phyloP scores from a whole-genome alignment of 1,139 yeast species.

The Hansenula sp. region DNA sequence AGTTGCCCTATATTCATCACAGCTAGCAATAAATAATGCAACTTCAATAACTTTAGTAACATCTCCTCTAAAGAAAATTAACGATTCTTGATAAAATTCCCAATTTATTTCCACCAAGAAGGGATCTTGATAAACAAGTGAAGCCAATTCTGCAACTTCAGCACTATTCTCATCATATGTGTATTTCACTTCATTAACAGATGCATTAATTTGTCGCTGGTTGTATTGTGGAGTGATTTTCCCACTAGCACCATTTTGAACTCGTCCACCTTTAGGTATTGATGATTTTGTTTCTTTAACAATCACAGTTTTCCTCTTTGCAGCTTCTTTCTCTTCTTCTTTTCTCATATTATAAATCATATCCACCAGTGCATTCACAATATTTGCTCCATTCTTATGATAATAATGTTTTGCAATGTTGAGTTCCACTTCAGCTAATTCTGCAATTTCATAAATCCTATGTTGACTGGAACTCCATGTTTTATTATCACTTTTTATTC shows the following conservation, averaged over 20 bases:
- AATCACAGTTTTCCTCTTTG: not conserved
- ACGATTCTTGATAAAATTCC: conserved; percentile 31
- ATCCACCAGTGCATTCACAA: conserved; percentile 10
- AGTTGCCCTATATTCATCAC: conserved; percentile 18
- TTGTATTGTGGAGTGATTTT: too few species aligned
- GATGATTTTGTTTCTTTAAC: not conserved
- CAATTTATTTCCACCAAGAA: conserved; percentile 13
- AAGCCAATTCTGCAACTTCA: conserved; percentile 13
- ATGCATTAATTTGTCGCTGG: not conserved
- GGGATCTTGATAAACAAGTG: conserved; percentile 8
- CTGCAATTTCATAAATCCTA: conserved; percentile 2
- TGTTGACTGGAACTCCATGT: not conserved
- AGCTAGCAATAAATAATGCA: conserved; percentile 25
- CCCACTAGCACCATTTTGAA: conserved; percentile 3
- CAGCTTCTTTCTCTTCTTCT: not conserved
- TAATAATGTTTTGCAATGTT: conserved; percentile 3
- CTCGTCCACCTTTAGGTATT: conserved; percentile 11
- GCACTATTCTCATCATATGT: conserved; percentile 6
- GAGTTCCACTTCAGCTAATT: conserved; percentile 4
- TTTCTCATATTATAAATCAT: conserved; percentile 6
- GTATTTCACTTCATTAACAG: too few species aligned
- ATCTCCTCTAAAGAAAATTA: conserved; percentile 37
- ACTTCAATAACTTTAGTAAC: conserved; percentile 28
- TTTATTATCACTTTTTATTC: not conserved
- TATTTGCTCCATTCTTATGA: conserved; percentile 5